Evolutionary conservation across 2,329 filamentous ascomycete species (phyloP).

Genomic region (Gremmenia infestans): DNA sequence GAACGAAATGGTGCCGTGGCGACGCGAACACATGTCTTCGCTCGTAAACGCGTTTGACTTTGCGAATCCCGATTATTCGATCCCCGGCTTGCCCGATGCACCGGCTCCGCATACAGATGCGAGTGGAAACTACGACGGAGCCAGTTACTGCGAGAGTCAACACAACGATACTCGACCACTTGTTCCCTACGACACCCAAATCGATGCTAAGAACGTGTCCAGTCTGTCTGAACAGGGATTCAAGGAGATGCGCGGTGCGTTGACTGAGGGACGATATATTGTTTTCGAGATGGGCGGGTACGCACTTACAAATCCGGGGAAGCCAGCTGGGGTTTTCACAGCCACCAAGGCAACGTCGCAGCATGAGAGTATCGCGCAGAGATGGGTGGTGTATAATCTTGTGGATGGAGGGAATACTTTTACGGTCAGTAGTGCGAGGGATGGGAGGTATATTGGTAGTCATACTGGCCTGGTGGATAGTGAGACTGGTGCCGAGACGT

Average conservation of each 20-base stretch:
- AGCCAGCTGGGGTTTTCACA: slow-evolving; percentile 21
- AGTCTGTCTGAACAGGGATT: slow-evolving; percentile 47
- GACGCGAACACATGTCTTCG: slow-evolving; percentile 43
- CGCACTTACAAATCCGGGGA: slow-evolving; percentile 37
- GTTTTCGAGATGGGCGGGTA: slow-evolving; percentile 43
- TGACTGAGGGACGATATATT: slow-evolving; percentile 52
- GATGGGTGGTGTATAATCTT: slow-evolving; percentile 43
- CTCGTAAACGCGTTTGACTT: slow-evolving; percentile 45
- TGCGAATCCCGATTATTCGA: slow-evolving; percentile 40
- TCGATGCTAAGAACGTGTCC: slow-evolving; percentile 31
- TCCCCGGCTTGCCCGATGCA: slow-evolving; percentile 43
- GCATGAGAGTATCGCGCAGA: slow-evolving; percentile 40
- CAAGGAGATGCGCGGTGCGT: slow-evolving; percentile 45
- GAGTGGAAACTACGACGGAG: slow-evolving; percentile 41
- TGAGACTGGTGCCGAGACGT: slow-evolving; percentile 13
- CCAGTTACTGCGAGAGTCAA: slow-evolving; percentile 38
- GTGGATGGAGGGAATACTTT: slow-evolving; percentile 28
- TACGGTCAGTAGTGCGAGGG: slow-evolving; percentile 37
- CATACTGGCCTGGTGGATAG: slow-evolving; percentile 12
- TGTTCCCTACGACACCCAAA: slow-evolving; percentile 43
- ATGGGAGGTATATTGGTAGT: slow-evolving; percentile 35
- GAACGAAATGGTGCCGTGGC: slow-evolving; percentile 41
- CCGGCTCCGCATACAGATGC: slow-evolving; percentile 38
- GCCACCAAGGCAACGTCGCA: slow-evolving; percentile 26
- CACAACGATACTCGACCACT: slow-evolving; percentile 35